phyloP scores from a whole-genome alignment of 2,329 filamentous ascomycete species.

The Aspergillus novoparasiticus region DNA sequence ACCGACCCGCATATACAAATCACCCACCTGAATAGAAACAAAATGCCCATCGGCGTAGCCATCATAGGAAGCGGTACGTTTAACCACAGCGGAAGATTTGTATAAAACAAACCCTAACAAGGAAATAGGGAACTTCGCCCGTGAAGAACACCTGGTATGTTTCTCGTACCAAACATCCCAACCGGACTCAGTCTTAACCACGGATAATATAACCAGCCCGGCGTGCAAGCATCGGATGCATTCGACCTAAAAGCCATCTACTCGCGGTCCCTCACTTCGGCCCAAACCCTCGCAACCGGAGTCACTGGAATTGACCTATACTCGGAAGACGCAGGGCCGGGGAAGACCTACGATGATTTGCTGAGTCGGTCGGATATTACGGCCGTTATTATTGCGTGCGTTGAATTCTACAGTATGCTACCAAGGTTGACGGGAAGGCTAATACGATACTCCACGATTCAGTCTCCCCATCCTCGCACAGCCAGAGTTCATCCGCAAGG shows the following conservation, averaged over 20 bases:
- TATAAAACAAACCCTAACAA: neutral
- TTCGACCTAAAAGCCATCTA: constrained; percentile 60
- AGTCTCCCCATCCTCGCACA: constrained; percentile 57
- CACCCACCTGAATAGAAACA: neutral
- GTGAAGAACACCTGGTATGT: constrained; percentile 57
- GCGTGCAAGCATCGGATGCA: constrained; percentile 48
- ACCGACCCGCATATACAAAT: neutral
- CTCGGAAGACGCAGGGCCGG: constrained; percentile 55
- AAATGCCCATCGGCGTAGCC: constrained; percentile 48
- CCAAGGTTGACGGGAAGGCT: neutral
- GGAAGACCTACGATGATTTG: constrained; percentile 49
- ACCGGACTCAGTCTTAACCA: neutral
- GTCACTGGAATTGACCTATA: constrained; percentile 52
- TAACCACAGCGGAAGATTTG: neutral
- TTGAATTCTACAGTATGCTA: constrained; percentile 5
- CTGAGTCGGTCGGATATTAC: constrained; percentile 52
- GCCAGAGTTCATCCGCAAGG: constrained; percentile 53
- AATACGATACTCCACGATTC: neutral
- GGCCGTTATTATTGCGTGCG: constrained; percentile 55
- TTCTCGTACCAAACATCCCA: neutral
- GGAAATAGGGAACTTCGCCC: constrained; percentile 55
- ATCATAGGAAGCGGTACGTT: constrained; percentile 55
- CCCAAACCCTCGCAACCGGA: constrained; percentile 43
- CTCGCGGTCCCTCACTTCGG: constrained; percentile 59
- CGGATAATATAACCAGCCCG: constrained; percentile 45